phyloP scores from a whole-genome alignment of 2,329 filamentous ascomycete genomes.

The Fusarium globosum region DNA sequence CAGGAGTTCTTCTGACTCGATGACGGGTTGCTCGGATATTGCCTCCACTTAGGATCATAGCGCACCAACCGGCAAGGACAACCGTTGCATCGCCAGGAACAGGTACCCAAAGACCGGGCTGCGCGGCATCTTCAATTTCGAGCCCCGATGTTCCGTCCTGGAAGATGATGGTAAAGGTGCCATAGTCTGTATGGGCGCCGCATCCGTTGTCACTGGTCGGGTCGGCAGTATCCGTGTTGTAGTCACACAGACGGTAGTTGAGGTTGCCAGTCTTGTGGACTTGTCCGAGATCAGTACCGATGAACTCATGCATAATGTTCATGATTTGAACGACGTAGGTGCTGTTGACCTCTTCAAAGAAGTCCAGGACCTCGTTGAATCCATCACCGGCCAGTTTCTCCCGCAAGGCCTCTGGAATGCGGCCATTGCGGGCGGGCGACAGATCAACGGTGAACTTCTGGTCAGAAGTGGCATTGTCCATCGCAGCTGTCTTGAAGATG shows the following conservation, averaged over 20 bases:
- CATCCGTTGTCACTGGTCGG: background rate
- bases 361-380: background rate
- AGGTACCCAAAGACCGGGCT: background rate
- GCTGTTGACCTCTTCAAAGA: background rate
- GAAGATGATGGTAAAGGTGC: background rate
- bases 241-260: background rate
- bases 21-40: background rate
- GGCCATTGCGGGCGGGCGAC: background rate
- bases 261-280: background rate
- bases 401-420: background rate
- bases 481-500: slow-evolving; percentile 1
- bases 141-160: background rate
- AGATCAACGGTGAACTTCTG: slow-evolving; percentile 5
- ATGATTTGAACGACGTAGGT: background rate
- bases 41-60: background rate
- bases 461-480: background rate
- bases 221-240: background rate
- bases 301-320: background rate
- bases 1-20: background rate
- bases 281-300: background rate
- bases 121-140: background rate
- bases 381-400: background rate
- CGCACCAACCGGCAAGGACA: slow-evolving; percentile 7
- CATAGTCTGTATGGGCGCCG: slow-evolving; percentile 3
- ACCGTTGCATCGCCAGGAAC: background rate